Conservation (phyloP, 805 yeast genomes). For the Suhomyces tanzawaensis region DNA sequence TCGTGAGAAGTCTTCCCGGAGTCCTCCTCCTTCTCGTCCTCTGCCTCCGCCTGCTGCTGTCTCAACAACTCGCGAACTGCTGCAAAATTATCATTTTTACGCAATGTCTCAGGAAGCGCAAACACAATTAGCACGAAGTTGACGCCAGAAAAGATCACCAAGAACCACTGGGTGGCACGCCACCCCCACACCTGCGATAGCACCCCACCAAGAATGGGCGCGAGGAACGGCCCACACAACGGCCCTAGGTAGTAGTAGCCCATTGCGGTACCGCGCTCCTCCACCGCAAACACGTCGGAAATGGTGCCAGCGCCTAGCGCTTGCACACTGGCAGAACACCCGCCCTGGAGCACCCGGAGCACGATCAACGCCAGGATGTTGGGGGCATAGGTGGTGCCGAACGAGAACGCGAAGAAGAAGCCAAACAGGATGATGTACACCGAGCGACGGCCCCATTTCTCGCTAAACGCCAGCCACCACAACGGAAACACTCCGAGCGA, state of each 20-base stretch:
- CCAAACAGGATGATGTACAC: conserved; percentile 69
- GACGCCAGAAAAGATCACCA: conserved; percentile 64
- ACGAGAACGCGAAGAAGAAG: conserved; percentile 60
- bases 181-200: conserved; percentile 73
- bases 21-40: conserved; percentile 6
- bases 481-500: conserved; percentile 77
- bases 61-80: conserved; percentile 46
- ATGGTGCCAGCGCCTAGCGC: conserved; percentile 90
- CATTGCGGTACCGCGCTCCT: conserved; percentile 74
- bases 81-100: conserved; percentile 58
- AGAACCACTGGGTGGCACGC: conserved; percentile 87
- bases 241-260: conserved; percentile 82
- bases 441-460: conserved; percentile 68
- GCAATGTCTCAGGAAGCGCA: conserved; percentile 75
- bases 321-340: conserved; percentile 81
- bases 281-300: conserved; percentile 64
- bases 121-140: conserved; percentile 49
- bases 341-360: conserved; percentile 72
- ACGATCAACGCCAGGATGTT: conserved; percentile 61
- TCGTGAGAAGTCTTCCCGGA: not conserved
- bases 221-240: conserved; percentile 72
- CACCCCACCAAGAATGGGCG: conserved; percentile 79
- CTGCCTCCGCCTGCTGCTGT: conserved; percentile 9
- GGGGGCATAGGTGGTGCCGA: conserved; percentile 70
- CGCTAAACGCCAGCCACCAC: conserved; percentile 87